phyloP scores from a whole-genome alignment of 768 basidiomycete species.

The Podaxis sp. region DNA sequence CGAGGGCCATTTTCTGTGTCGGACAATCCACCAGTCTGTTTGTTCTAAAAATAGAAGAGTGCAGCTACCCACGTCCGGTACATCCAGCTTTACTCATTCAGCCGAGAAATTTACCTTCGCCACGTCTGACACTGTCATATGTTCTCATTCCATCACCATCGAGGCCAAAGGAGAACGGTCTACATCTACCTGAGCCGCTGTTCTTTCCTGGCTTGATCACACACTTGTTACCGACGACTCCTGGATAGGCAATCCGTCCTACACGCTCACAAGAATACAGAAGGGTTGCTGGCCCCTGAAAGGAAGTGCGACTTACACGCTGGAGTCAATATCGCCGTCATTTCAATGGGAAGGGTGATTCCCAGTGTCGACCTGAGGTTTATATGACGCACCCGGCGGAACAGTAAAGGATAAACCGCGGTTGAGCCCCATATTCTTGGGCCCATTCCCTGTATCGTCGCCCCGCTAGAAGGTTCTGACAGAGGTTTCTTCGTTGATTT shows the following conservation, averaged over 20 bases:
- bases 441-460: background rate
- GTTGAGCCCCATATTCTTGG: constrained; percentile 3
- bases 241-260: background rate
- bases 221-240: background rate
- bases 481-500: background rate
- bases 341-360: background rate
- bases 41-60: background rate
- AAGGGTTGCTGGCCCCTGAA: background rate
- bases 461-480: constrained; percentile 1
- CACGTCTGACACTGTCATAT: background rate
- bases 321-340: background rate
- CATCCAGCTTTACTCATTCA: background rate
- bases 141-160: background rate
- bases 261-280: background rate
- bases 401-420: constrained; percentile 12
- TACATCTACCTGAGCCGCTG: background rate
- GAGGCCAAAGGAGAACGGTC: background rate
- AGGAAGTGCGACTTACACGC: constrained; percentile 3
- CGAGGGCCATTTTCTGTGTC: background rate
- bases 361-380: background rate
- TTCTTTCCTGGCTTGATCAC: background rate
- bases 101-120: constrained; percentile 1
- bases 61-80: background rate
- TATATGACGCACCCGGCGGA: constrained; percentile 7
- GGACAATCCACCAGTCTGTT: background rate